Conservation (phyloP, 768 basidiomycete genomes). For the Podaxis sp. region DNA sequence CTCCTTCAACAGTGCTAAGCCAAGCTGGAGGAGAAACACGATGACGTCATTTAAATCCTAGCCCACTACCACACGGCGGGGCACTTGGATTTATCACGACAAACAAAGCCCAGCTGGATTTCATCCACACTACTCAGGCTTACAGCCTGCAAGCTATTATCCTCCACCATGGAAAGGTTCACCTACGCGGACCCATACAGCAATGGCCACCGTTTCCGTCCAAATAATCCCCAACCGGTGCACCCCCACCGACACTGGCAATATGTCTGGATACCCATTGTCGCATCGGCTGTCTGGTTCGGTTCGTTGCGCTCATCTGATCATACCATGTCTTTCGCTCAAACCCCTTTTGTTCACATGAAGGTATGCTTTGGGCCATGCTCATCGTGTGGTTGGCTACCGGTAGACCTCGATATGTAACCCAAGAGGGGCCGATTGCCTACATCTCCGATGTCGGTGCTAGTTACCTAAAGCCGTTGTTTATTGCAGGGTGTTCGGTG, state of each 20-base stretch:
- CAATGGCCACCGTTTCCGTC: not conserved
- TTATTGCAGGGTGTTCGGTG: conserved; percentile 61
- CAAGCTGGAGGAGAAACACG: not conserved
- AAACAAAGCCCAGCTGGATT: not conserved
- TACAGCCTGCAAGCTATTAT: not conserved
- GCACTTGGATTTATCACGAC: not conserved
- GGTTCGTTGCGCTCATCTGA: conserved; percentile 30
- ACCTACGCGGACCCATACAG: not conserved
- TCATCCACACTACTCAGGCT: not conserved
- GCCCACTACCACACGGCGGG: not conserved
- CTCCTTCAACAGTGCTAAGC: too few relatives aligned
- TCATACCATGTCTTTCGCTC: not conserved
- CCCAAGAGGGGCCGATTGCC: conserved; percentile 56
- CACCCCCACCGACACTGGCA: conserved; percentile 43
- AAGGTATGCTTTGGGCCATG: conserved; percentile 64
- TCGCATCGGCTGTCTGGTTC: conserved; percentile 66
- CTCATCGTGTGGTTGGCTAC: conserved; percentile 68
- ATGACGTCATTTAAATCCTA: not conserved
- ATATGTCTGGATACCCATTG: conserved; percentile 64
- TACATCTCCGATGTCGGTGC: conserved; percentile 84
- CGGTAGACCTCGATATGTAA: conserved; percentile 58
- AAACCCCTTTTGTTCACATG: not conserved
- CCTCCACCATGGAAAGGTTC: not conserved
- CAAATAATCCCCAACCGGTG: not conserved
- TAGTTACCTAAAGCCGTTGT: conserved; percentile 69